Percentiles rank a stretch among this genome's conserved stretches.
Evolutionary conservation across 2,329 filamentous ascomycete species (phyloP).

Genomic region (Tricladium varicosporioides): DNA sequence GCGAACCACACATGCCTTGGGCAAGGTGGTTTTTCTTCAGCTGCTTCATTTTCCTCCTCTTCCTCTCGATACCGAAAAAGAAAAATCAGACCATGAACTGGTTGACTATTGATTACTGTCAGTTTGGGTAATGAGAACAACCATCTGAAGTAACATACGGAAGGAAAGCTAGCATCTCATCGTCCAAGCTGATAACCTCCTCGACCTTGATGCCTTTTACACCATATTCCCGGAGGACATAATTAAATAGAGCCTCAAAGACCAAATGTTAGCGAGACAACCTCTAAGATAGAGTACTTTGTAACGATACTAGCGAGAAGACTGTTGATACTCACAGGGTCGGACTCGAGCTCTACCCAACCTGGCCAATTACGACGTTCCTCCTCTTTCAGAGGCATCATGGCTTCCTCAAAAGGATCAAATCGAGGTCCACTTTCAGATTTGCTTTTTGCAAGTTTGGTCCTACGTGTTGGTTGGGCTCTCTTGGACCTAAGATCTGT

Average conservation of each 20-base stretch:
- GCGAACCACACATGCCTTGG: conserved; percentile 83
- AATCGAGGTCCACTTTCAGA: not conserved
- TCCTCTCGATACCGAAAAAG: conserved; percentile 68
- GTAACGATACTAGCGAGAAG: no score
- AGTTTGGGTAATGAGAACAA: conserved; percentile 24
- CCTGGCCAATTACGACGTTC: conserved; percentile 65
- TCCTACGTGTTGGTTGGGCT: not conserved
- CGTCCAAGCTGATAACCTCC: conserved; percentile 74
- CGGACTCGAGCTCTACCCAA: conserved; percentile 85
- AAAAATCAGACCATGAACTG: conserved; percentile 84
- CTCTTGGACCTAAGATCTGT: not conserved
- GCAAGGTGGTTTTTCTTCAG: conserved; percentile 51
- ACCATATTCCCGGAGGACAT: conserved; percentile 76
- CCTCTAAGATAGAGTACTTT: no score
- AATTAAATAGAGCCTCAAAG: conserved; percentile 75
- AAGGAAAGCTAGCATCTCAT: conserved; percentile 59
- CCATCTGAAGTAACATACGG: conserved; percentile 47
- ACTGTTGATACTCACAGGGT: conserved; percentile 60
- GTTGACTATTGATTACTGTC: conserved; percentile 51
- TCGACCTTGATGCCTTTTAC: conserved; percentile 70
- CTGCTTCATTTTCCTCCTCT: conserved; percentile 45
- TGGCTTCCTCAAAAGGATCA: conserved; percentile 18
- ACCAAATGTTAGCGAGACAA: no score
- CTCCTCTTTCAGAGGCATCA: conserved; percentile 46
- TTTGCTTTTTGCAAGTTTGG: not conserved